These are phyloP conservation scores for Suillus paluster DNA, from an alignment of 768 basidiomycete genomes.

Conservation along the genomic window DNA sequence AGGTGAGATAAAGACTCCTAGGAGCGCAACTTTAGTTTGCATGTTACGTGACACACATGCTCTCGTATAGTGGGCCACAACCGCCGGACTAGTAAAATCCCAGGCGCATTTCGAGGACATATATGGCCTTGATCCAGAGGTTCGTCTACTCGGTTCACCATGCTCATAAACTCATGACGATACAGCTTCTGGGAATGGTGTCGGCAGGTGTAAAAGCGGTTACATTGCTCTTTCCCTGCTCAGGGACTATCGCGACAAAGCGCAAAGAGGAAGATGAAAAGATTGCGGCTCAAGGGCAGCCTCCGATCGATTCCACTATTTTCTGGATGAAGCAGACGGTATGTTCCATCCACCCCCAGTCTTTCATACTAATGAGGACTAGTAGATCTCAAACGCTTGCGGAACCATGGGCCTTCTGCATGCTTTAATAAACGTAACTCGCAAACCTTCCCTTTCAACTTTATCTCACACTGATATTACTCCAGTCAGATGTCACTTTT, in stretches of 20 bases:
- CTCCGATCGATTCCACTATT: constrained; percentile 62
- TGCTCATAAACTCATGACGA: not conserved
- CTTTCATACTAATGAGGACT: constrained; percentile 5
- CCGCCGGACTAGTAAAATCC: constrained; percentile 60
- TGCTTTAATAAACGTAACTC: constrained; percentile 75
- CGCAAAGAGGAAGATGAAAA: constrained; percentile 63
- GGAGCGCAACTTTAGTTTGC: not conserved
- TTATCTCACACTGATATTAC: constrained; percentile 10
- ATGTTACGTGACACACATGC: not conserved
- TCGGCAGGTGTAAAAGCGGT: constrained; percentile 81
- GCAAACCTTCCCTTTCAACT: constrained; percentile 6
- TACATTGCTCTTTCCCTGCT: constrained; percentile 81
- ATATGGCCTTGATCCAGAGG: constrained; percentile 73
- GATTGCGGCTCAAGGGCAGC: constrained; percentile 50
- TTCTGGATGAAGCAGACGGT: constrained; percentile 94
- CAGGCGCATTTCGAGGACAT: constrained; percentile 67
- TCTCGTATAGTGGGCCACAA: constrained; percentile 62
- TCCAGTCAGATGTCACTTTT: constrained; percentile 61
- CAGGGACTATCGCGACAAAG: constrained; percentile 51
- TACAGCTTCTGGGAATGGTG: constrained; percentile 65
- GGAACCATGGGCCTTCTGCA: constrained; percentile 89
- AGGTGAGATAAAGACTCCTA: constrained; percentile 20
- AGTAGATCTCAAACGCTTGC: constrained; percentile 87
- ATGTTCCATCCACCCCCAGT: constrained; percentile 17
- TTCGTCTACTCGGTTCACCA: constrained; percentile 27